These are phyloP conservation scores for Fallopia convolvulus DNA, from an alignment of 148 eudicot species.

Conservation along the genomic window DNA sequence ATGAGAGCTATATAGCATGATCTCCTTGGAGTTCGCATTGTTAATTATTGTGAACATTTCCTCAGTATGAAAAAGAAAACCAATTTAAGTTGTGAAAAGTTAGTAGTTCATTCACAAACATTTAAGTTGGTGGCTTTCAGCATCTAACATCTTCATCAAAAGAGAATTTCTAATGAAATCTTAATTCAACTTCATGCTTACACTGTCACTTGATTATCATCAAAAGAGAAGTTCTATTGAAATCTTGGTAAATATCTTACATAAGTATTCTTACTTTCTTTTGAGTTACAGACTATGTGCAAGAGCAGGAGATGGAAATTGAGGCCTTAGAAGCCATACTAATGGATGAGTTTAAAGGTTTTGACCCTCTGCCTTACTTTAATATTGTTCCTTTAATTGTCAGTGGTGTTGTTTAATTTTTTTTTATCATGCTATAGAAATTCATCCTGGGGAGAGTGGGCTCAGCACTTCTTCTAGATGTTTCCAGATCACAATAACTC, in stretches of 20 bases:
- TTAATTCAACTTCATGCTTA: not conserved
- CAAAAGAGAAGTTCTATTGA: not conserved
- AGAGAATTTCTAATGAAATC: not conserved
- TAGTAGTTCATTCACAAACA: not conserved
- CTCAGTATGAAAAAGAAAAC: not conserved
- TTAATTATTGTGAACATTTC: not conserved
- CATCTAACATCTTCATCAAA: not conserved
- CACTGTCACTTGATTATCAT: not conserved
- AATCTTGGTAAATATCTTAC: not conserved
- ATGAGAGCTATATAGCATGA: not conserved
- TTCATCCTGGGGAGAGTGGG: constrained; percentile 91
- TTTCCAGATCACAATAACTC: constrained; percentile 65
- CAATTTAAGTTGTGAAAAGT: not conserved
- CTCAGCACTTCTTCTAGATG: constrained; percentile 82
- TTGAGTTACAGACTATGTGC: constrained; percentile 52
- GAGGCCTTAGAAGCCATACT: constrained; percentile 92
- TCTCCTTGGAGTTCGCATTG: not conserved
- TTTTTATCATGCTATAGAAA: constrained; percentile 47
- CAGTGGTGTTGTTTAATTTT: constrained; percentile 15
- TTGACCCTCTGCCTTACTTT: not conserved
- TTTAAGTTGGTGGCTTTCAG: not conserved
- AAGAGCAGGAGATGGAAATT: constrained; percentile 96
- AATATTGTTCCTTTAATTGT: not conserved
- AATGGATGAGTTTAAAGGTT: constrained; percentile 85
- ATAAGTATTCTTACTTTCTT: not conserved